Percentiles rank a stretch among this genome's conserved stretches.
These are phyloP conservation scores for Elaphomyces granulatus DNA, from an alignment of 495 filamentous ascomycete genomes.

Conservation along the genomic window DNA sequence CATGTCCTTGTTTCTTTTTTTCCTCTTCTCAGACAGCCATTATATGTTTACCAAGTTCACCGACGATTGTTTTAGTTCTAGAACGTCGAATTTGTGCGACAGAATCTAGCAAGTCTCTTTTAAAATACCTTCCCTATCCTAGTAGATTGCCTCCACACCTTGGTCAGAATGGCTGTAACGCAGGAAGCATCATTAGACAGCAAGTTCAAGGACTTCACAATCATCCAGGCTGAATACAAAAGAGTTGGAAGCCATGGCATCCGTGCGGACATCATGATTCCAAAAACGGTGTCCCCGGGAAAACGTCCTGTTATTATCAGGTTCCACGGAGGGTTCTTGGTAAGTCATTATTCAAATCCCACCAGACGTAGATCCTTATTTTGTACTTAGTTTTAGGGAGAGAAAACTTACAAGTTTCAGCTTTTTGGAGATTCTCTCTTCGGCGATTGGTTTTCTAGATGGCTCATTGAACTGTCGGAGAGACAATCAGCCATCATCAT, in stretches of 20 bases:
- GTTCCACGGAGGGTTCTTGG: conserved; percentile 25
- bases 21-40: too few species aligned
- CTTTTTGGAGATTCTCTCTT: conserved; percentile 19
- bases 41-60: too few species aligned
- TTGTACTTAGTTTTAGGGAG: background rate
- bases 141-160: too few species aligned
- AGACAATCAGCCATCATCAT: conserved; percentile 27
- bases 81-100: too few species aligned
- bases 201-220: conserved; percentile 17
- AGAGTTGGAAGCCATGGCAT: conserved; percentile 18
- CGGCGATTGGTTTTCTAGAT: conserved; percentile 18
- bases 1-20: too few species aligned
- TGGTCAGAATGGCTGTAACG: too few species aligned
- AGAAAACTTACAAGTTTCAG: conserved; percentile 5
- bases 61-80: too few species aligned
- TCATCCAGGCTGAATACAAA: conserved; percentile 22
- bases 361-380: too few species aligned
- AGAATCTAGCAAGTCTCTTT: too few species aligned
- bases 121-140: too few species aligned
- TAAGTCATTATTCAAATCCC: conserved; percentile 4
- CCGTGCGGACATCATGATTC: conserved; percentile 21
- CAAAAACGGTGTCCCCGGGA: conserved; percentile 7
- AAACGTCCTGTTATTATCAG: conserved; percentile 18
- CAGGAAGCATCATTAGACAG: background rate
- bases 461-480: conserved; percentile 19